These are phyloP conservation scores for Talaromyces nanjingensis DNA, from an alignment of 495 filamentous ascomycete species.

Conservation along the genomic window DNA sequence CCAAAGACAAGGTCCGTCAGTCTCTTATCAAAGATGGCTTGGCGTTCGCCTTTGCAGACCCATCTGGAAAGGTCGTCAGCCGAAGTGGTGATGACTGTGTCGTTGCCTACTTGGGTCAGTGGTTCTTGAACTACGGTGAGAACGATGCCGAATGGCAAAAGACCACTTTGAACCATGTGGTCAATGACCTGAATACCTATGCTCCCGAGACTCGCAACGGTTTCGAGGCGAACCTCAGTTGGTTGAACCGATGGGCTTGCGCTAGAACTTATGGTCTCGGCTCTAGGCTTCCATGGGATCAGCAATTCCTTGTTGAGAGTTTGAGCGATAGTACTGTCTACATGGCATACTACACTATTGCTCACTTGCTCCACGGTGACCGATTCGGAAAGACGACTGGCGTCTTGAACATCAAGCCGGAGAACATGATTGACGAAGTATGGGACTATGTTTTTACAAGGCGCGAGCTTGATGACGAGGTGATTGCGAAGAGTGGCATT, in stretches of 20 bases:
- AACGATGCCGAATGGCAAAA: conserved; percentile 70
- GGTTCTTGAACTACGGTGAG: conserved; percentile 95
- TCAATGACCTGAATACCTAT: conserved; percentile 72
- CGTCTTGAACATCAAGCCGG: conserved; percentile 57
- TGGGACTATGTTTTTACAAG: conserved; percentile 91
- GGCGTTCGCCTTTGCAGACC: conserved; percentile 89
- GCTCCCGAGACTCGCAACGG: conserved; percentile 70
- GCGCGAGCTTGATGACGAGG: conserved; percentile 55
- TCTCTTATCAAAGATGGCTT: conserved; percentile 70
- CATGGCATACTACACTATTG: conserved; percentile 94
- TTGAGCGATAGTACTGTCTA: conserved; percentile 89
- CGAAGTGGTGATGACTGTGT: conserved; percentile 86
- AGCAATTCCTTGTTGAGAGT: conserved; percentile 84
- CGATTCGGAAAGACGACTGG: conserved; percentile 72
- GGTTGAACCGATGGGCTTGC: conserved; percentile 95
- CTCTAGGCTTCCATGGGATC: conserved; percentile 93
- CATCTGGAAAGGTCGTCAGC: conserved; percentile 79
- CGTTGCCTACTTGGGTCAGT: conserved; percentile 90
- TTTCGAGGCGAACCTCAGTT: conserved; percentile 77
- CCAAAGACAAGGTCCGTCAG: conserved; percentile 78
- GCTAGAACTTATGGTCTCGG: conserved; percentile 88
- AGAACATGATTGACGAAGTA: conserved; percentile 91
- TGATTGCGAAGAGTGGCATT: conserved; percentile 59
- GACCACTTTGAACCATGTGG: conserved; percentile 64
- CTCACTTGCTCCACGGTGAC: conserved; percentile 76